Evolutionary conservation across 2,329 filamentous ascomycete genomes (phyloP), one percentile per base, ranked within the genome.

Genomic region (Aspergillus sp.): DNA sequence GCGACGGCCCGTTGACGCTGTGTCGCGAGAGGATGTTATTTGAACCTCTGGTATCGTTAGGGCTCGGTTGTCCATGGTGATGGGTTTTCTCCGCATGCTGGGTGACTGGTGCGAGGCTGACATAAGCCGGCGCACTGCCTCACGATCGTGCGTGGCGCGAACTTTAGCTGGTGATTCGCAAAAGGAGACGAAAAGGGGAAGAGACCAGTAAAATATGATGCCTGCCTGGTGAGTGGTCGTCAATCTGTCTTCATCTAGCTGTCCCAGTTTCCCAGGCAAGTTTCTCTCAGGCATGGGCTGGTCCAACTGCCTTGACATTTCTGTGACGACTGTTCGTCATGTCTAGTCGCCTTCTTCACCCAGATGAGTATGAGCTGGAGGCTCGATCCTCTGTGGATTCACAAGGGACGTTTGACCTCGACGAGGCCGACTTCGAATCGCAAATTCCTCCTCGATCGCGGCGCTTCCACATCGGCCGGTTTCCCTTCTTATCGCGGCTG

Each of bases 361-460:
- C 71, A 14, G 70, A 74, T 54, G 71, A 73, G 58, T 74, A 73
- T 55, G 71, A 74, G 61, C 65, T 74, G 35, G 69, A 62, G 30
- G 62, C 64, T 50, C 69, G 70, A 8, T 73, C 72, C 5, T 75
- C 73, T 1, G 40, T 66, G 22, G 72, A 74, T 50, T 72, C 71
- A 2, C 63, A 69, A 36, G 72, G 67, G 50, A 70, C 64, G 35
- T 74, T 75, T 57, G 66, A 75, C 52, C 65, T 75, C 13, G 72
- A 75, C 49, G 72, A 72, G 24, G 66, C 65, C 49, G 72, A 75
- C 57, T 74, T 74, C 47, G 72, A 73, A 60, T 66, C 73, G 2
- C 70, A 73, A 52, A 50, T 63, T 11, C 63, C 63, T 10, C 59
- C 62, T 2, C 62, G 54, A n/a, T 59, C 61, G 3, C 63, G 65